Conservation (phyloP, 805 yeast genomes). For the Pichia phayaonensis region DNA sequence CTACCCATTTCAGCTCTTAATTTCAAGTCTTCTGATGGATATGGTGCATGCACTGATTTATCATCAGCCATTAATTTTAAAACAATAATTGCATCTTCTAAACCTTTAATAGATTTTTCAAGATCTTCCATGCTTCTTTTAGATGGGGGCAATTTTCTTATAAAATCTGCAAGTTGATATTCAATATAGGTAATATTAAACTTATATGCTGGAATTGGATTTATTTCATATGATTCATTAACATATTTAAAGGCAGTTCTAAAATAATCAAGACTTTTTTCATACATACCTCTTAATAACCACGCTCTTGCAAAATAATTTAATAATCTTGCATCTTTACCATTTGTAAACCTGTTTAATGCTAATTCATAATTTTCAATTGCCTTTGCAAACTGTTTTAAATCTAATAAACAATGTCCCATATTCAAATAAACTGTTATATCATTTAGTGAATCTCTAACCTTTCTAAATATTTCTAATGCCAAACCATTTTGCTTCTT, state of each 20-base stretch:
- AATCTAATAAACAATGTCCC: constrained; percentile 81
- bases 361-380: constrained; percentile 86
- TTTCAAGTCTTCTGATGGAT: constrained; percentile 68
- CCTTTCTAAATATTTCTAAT: constrained; percentile 76
- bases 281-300: constrained; percentile 69
- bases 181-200: constrained; percentile 81
- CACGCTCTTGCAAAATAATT: constrained; percentile 82
- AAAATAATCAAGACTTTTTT: constrained; percentile 54
- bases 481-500: constrained; percentile 69
- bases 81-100: constrained; percentile 52
- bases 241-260: constrained; percentile 57
- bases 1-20: constrained; percentile 85
- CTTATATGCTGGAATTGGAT: constrained; percentile 40
- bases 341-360: constrained; percentile 52
- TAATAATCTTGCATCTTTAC: constrained; percentile 56
- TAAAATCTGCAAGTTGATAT: constrained; percentile 78
- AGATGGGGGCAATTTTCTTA: constrained; percentile 52
- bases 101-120: constrained; percentile 43
- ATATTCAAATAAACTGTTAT: constrained; percentile 75
- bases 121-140: constrained; percentile 60
- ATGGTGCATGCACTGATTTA: constrained; percentile 55
- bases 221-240: constrained; percentile 42
- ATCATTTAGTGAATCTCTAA: constrained; percentile 84
- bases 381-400: constrained; percentile 76
- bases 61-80: constrained; percentile 52